Conservation (phyloP, 2,329 filamentous ascomycete genomes). For the Sclerotiophoma versabilis region DNA sequence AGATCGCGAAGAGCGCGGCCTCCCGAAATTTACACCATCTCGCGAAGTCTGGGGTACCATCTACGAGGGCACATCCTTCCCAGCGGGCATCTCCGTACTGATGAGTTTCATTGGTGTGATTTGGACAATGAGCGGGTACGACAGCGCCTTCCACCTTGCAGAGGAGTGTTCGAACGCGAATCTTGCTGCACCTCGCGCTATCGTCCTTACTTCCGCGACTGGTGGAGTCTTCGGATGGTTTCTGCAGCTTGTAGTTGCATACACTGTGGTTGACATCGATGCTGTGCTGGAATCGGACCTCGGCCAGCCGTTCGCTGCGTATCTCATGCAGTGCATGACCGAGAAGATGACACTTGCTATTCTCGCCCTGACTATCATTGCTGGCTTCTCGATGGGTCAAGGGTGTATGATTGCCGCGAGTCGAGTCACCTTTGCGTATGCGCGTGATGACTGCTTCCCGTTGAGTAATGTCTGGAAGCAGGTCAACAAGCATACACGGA, state of each 20-base stretch:
- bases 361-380: conserved; percentile 70
- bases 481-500: conserved; percentile 67
- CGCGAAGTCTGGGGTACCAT: conserved; percentile 70
- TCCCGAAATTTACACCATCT: conserved; percentile 65
- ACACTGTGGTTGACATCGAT: conserved; percentile 71
- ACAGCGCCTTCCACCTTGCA: conserved; percentile 74
- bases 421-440: conserved; percentile 75
- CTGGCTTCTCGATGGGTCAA: conserved; percentile 75
- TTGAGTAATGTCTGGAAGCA: conserved; percentile 64
- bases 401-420: conserved; percentile 73
- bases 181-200: conserved; percentile 73
- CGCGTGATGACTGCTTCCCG: conserved; percentile 74
- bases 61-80: conserved; percentile 71
- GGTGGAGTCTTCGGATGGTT: conserved; percentile 75
- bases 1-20: conserved; percentile 57
- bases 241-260: conserved; percentile 75
- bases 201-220: conserved; percentile 71
- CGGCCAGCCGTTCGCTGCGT: conserved; percentile 74
- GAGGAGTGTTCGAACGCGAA: conserved; percentile 79
- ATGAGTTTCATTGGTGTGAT: conserved; percentile 77
- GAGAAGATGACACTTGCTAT: conserved; percentile 67
- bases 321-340: conserved; percentile 70
- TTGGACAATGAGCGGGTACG: conserved; percentile 74
- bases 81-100: conserved; percentile 70
- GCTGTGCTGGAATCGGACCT: conserved; percentile 66